Evolutionary conservation across 768 basidiomycete genomes (phyloP).

Genomic region (Favolaschia claudopus): DNA sequence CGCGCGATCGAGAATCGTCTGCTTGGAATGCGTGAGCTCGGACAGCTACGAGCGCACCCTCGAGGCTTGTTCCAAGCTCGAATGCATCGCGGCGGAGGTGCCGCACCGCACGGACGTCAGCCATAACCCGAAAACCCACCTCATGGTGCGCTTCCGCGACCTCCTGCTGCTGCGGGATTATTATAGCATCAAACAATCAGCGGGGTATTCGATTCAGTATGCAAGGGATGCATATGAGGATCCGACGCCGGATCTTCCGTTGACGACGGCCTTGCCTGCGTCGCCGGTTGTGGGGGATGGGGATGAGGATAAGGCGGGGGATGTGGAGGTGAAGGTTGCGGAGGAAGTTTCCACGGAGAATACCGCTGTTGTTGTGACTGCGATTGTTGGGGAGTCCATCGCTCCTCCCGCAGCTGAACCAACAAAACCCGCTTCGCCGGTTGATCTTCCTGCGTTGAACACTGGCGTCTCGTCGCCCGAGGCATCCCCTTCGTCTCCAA

Average conservation of each 20-base stretch:
- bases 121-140: slow-evolving; percentile 3
- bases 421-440: not conserved
- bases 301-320: no score
- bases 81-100: slow-evolving; percentile 3
- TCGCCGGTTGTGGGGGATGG: not conserved
- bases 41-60: not conserved
- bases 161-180: slow-evolving; percentile 10
- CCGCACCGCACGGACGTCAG: not conserved
- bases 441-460: not conserved
- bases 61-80: slow-evolving; percentile 15
- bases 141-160: slow-evolving; percentile 8
- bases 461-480: not conserved
- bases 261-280: not conserved
- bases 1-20: slow-evolving; percentile 1
- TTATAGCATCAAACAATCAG: not conserved
- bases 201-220: not conserved
- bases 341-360: no score
- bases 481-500: no score
- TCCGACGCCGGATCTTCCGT: not conserved
- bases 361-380: no score
- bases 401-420: no score
- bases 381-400: no score
- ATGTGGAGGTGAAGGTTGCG: no score
- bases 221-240: not conserved
- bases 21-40: slow-evolving; percentile 12